phyloP scores from a whole-genome alignment of 2,329 filamentous ascomycete species.

The Mollisiaceae sp. region DNA sequence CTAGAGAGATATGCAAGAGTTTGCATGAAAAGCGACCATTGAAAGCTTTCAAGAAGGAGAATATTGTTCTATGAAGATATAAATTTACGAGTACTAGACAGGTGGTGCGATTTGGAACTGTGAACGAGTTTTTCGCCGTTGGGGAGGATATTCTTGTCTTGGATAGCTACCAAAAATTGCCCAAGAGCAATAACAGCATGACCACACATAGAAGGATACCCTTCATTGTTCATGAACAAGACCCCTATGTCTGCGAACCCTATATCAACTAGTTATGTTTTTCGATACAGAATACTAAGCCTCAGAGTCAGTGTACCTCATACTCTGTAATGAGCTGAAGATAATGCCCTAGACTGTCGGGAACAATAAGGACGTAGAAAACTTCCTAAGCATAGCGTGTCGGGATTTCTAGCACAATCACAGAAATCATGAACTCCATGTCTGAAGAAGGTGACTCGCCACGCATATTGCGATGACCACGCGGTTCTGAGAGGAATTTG shows the following conservation, averaged over 20 bases:
- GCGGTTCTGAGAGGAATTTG: not conserved
- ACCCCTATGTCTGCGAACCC: not conserved
- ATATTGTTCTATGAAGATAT: not conserved
- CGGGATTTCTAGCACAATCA: too few species aligned
- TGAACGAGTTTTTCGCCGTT: not conserved
- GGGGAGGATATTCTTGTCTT: conserved; percentile 7
- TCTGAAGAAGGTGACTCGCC: not conserved
- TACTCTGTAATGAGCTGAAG: too few species aligned
- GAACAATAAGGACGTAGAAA: too few species aligned
- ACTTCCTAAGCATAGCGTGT: too few species aligned
- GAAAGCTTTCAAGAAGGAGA: not conserved
- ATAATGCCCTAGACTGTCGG: too few species aligned
- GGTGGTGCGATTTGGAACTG: not conserved
- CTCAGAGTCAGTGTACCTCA: too few species aligned
- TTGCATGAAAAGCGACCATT: not conserved
- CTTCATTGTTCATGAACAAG: conserved; percentile 13
- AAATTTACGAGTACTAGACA: not conserved
- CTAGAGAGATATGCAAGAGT: too few species aligned
- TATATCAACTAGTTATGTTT: not conserved
- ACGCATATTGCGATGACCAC: not conserved
- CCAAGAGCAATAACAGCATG: conserved; percentile 13
- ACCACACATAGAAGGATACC: conserved; percentile 13
- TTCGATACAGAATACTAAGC: too few species aligned
- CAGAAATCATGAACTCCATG: too few species aligned
- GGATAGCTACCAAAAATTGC: conserved; percentile 4